Evolutionary conservation across 441 rosid genomes (phyloP).

Genomic region (Populus trichocarpa): DNA sequence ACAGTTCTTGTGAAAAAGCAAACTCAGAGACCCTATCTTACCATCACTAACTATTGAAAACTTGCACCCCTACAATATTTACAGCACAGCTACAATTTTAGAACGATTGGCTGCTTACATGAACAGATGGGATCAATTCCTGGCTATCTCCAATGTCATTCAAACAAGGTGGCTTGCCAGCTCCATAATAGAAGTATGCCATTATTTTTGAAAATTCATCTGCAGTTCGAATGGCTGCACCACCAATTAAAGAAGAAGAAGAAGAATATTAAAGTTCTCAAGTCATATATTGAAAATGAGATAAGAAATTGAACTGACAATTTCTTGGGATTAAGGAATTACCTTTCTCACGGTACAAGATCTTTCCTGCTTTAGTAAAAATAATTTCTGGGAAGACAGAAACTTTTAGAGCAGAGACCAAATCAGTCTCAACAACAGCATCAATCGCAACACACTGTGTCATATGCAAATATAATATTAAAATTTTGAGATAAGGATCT

Average conservation of each 20-base stretch:
- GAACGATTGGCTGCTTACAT: slow-evolving; percentile 17
- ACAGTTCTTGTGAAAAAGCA: background rate
- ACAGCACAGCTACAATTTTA: background rate
- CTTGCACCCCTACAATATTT: too few species aligned
- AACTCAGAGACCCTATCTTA: background rate
- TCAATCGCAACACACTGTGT: slow-evolving; percentile 87
- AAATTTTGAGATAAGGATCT: background rate
- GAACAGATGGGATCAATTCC: slow-evolving; percentile 57
- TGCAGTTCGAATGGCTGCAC: slow-evolving; percentile 60
- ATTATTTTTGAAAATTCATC: slow-evolving; percentile 82
- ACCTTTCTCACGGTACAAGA: slow-evolving; percentile 86
- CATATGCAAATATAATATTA: slow-evolving; percentile 10
- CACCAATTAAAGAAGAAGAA: slow-evolving; percentile 5
- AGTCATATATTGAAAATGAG: background rate
- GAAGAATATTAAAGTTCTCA: background rate
- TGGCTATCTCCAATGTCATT: slow-evolving; percentile 26
- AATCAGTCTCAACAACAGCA: slow-evolving; percentile 65
- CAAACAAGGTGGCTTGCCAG: slow-evolving; percentile 73
- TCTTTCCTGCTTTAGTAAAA: slow-evolving; percentile 87
- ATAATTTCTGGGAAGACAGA: slow-evolving; percentile 75
- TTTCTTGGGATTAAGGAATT: slow-evolving; percentile 7
- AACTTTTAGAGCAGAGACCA: slow-evolving; percentile 74
- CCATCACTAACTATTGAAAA: background rate
- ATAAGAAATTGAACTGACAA: background rate
- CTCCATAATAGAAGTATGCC: slow-evolving; percentile 94